Evolutionary conservation across 306 rosid species (phyloP).

Genomic region (Lathyrus aphaca): DNA sequence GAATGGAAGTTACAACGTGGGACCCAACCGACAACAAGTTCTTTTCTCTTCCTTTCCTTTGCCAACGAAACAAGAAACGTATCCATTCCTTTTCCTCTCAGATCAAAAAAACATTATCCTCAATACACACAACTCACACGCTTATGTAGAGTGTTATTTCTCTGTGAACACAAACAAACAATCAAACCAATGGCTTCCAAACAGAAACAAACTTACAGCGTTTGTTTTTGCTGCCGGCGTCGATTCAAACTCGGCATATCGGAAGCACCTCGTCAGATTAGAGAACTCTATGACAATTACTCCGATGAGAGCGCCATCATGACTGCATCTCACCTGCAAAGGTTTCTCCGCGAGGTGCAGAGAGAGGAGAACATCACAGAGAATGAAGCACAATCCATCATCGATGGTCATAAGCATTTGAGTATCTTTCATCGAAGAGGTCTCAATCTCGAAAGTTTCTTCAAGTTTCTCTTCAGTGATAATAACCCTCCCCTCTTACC

Average conservation of each 20-base stretch:
- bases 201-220: conserved; percentile 80
- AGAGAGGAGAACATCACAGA: conserved; percentile 51
- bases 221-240: conserved; percentile 87
- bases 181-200: conserved; percentile 52
- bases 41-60: neutral
- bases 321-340: conserved; percentile 57
- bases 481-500: conserved; percentile 58
- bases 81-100: conserved; percentile 13
- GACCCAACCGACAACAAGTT: neutral
- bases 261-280: conserved; percentile 74
- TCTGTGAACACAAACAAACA: neutral
- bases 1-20: neutral
- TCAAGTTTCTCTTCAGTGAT: conserved; percentile 70
- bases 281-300: conserved; percentile 50
- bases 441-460: conserved; percentile 72
- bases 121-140: neutral
- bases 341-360: conserved; percentile 76
- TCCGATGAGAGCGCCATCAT: conserved; percentile 66
- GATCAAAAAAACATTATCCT: conserved; percentile 7
- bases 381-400: conserved; percentile 58
- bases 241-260: conserved; percentile 62
- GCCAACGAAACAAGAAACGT: conserved; percentile 39
- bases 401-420: conserved; percentile 66
- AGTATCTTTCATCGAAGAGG: conserved; percentile 63
- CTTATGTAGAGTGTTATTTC: neutral